Percentiles rank a stretch among this genome's conserved stretches.
These are phyloP conservation scores for Apiospora kogelbergensis DNA, from an alignment of 2,329 filamentous ascomycete species.

Conservation along the genomic window DNA sequence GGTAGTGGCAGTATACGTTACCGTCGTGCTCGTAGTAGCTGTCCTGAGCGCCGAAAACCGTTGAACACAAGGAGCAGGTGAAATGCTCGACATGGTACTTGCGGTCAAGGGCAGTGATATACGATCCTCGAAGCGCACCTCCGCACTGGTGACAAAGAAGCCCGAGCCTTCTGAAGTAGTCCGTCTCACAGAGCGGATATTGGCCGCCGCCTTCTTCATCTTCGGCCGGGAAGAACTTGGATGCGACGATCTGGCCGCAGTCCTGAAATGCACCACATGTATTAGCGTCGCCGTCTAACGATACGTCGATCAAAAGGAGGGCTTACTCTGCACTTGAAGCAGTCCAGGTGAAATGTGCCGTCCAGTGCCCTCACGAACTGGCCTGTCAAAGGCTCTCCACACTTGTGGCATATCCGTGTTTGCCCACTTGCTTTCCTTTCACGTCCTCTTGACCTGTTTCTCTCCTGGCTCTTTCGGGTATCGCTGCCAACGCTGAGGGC, in stretches of 20 bases:
- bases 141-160: conserved; percentile 91
- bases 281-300: conserved; percentile 15
- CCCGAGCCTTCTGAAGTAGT: conserved; percentile 92
- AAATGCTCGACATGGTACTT: conserved; percentile 99
- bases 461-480: conserved; percentile 54
- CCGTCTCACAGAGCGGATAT: conserved; percentile 95
- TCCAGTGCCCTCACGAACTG: conserved; percentile 95
- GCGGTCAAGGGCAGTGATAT: conserved; percentile 94
- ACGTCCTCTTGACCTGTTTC: conserved; percentile 55
- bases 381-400: conserved; percentile 80
- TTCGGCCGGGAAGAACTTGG: conserved; percentile 97
- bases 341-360: conserved; percentile 94
- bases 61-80: conserved; percentile 94
- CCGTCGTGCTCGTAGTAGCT: conserved; percentile 99
- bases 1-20: conserved; percentile 96
- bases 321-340: conserved; percentile 92
- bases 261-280: conserved; percentile 58
- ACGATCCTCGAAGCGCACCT: conserved; percentile 89
- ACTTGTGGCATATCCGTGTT: conserved; percentile 76
- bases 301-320: conserved; percentile 23
- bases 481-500: conserved; percentile 41
- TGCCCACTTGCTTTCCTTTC: conserved; percentile 59
- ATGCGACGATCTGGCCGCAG: conserved; percentile 94
- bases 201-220: conserved; percentile 82
- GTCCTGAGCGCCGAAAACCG: conserved; percentile 96